Evolutionary conservation across 768 basidiomycete genomes (phyloP), one percentile per base, ranked within the genome.

Genomic region (Leucogyrophana mollusca): DNA sequence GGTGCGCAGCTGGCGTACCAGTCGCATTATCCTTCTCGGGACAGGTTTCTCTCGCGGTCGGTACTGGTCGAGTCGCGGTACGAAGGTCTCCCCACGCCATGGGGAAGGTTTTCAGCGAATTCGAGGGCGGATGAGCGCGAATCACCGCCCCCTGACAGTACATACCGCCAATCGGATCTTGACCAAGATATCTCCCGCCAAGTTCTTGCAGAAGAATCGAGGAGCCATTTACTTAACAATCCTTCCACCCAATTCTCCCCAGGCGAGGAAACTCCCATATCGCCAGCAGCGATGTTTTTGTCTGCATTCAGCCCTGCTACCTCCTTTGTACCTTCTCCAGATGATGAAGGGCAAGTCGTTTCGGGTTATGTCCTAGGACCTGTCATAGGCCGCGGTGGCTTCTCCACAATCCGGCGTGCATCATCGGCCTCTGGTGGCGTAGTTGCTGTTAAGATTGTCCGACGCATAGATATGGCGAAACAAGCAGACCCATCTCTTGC

Each of bases 391-490:
- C 73, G 79, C 49, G 93, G 94, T 8, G 87, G 82, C 6, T 90
- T 91, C 62, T 90, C 90, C 11, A 82, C 81, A 48, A 88, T 95
- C 48, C 71, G 87, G 43, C 78, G 79, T 5, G 93, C 85, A 2
- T 79, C 67, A 3, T 76, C 79, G 8, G 73, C 81, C 6, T 65
- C 76, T 3, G 83, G 86, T 2, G 88, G 83, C 24, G 69, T 81
- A 3, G 82, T 85, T 37, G 93, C 93, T 7, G 84, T 94, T 65
- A 94, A 94, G 65, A 88, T 94, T 54, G 78, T 94, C 33, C 76
- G 78, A 17, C 74, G 76, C 38, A 69, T 78, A 14, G 80, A 85
- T 44, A 54, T 83, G 25, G 68, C 71, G 50, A 78, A 76, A 52
- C 77, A 80, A 50, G 62, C 66, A 3, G 69, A 84, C 49, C 69